Evolutionary conservation across 768 basidiomycete genomes (phyloP).

Genomic region (Rhodotorula babjevae): DNA sequence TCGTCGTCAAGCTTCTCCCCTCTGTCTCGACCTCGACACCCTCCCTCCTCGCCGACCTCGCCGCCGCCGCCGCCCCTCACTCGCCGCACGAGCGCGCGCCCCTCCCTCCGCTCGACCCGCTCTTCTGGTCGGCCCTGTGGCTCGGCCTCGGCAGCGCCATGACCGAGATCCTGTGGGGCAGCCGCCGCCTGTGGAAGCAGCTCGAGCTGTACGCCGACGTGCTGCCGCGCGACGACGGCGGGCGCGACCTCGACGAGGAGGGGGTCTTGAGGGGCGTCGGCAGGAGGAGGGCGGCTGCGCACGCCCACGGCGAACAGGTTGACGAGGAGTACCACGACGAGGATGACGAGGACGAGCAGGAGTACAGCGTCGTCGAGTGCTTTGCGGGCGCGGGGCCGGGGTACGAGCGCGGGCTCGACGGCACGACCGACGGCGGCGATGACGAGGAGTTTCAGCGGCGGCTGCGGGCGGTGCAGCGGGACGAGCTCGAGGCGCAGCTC

Average conservation of each 20-base stretch:
- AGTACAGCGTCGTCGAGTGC: background rate
- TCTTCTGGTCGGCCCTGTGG: slow-evolving; percentile 41
- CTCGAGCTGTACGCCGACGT: slow-evolving; percentile 36
- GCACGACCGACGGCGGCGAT: background rate
- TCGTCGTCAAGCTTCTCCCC: slow-evolving; percentile 36
- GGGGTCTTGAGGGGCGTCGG: background rate
- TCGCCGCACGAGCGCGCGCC: background rate
- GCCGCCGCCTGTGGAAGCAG: slow-evolving; percentile 22
- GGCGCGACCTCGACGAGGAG: slow-evolving; percentile 7
- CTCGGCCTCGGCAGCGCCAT: slow-evolving; percentile 38
- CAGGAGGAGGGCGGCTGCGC: no score
- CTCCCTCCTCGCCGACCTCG: background rate
- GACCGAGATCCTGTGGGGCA: slow-evolving; percentile 38
- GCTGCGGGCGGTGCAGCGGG: slow-evolving; percentile 28
- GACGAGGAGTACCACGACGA: background rate
- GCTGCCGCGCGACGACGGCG: background rate
- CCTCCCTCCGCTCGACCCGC: slow-evolving; percentile 37
- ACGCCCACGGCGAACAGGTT: background rate
- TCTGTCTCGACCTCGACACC: background rate
- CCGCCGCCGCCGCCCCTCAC: background rate
- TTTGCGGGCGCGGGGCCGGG: background rate
- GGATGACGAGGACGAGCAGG: background rate
- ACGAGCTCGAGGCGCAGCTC: slow-evolving; percentile 36
- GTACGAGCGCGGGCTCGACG: background rate
- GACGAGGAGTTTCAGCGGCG: slow-evolving; percentile 25